Percentiles rank a stretch among this genome's conserved stretches.
phyloP scores from a whole-genome alignment of 768 basidiomycete species.

The Hericium coralloides region DNA sequence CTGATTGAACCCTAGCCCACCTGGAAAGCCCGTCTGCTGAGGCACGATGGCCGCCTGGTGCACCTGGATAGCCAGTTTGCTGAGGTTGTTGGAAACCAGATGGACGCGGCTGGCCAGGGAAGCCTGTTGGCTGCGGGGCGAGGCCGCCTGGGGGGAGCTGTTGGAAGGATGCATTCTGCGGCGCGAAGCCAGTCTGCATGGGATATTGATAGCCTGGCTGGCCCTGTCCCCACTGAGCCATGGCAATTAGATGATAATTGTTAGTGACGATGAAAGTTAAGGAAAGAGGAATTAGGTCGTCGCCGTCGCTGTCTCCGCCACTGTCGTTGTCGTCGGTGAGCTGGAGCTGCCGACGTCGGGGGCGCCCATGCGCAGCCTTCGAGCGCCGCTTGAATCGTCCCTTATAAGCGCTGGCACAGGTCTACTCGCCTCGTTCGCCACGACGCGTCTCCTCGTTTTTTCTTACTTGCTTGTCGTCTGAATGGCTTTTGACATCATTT shows the following conservation, averaged over 20 bases:
- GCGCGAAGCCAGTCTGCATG: constrained; percentile 58
- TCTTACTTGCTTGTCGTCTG: not conserved
- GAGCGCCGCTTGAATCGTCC: not conserved
- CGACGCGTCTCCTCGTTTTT: not conserved
- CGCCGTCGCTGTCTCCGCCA: not conserved
- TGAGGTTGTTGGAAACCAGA: constrained; percentile 50
- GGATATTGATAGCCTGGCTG: constrained; percentile 68
- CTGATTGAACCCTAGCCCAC: constrained; percentile 30
- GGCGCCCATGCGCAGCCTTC: not conserved
- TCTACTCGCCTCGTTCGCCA: not conserved
- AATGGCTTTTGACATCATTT: not conserved
- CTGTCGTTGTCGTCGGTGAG: not conserved
- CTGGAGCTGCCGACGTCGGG: not conserved
- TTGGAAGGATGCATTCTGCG: constrained; percentile 35
- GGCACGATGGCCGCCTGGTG: constrained; percentile 27
- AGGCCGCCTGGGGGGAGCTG: constrained; percentile 38
- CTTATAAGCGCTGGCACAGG: not conserved
- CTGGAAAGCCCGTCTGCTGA: constrained; percentile 48
- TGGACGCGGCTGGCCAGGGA: constrained; percentile 25
- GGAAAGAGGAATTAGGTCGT: not conserved
- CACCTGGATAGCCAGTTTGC: constrained; percentile 41
- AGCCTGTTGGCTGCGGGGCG: constrained; percentile 56
- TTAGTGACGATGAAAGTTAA: not conserved
- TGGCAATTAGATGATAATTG: constrained; percentile 22
- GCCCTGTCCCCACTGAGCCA: constrained; percentile 72